Percentiles rank a stretch among this genome's conserved stretches.
These are phyloP conservation scores for Phytophthora pseudosyringae DNA, from an alignment of 352 stramenopile genomes.

Conservation along the genomic window DNA sequence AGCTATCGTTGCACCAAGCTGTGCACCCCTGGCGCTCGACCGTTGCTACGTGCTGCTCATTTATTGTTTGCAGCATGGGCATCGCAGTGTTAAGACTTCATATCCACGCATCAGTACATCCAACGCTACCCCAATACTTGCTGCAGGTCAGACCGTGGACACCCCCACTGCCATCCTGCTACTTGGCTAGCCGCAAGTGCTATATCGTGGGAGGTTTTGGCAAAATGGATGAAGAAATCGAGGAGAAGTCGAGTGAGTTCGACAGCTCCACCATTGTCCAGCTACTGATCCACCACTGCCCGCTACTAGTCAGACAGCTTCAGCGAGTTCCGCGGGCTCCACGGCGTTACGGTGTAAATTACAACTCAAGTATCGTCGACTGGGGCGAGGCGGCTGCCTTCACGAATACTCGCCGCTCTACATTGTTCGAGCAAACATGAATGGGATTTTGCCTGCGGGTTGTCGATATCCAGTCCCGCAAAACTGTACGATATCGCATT, in stretches of 20 bases:
- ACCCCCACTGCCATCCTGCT: conserved; percentile 35
- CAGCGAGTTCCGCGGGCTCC: conserved; percentile 28
- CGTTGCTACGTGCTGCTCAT: conserved; percentile 14
- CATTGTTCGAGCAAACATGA: conserved; percentile 40
- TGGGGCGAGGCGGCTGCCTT: conserved; percentile 38
- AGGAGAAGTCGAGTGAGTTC: conserved; percentile 26
- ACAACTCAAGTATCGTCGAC: conserved; percentile 42
- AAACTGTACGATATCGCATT: conserved; percentile 40
- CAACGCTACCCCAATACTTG: conserved; percentile 19
- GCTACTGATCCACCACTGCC: conserved; percentile 44
- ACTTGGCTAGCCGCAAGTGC: conserved; percentile 41
- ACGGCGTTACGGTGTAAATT: conserved; percentile 46
- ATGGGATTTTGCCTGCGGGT: conserved; percentile 32
- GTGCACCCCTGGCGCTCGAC: neutral
- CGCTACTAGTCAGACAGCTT: conserved; percentile 22
- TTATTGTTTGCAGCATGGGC: conserved; percentile 20
- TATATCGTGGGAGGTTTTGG: conserved; percentile 18
- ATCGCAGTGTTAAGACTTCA: conserved; percentile 24
- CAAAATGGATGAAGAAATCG: conserved; percentile 19
- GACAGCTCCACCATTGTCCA: conserved; percentile 32
- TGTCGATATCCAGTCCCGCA: conserved; percentile 37
- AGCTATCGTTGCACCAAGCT: neutral
- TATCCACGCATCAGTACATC: conserved; percentile 17
- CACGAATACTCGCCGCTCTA: conserved; percentile 26
- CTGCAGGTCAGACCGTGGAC: conserved; percentile 43